Evolutionary conservation across 257 asterid genomes (phyloP).

Genomic region (Solanum appendiculatum): DNA sequence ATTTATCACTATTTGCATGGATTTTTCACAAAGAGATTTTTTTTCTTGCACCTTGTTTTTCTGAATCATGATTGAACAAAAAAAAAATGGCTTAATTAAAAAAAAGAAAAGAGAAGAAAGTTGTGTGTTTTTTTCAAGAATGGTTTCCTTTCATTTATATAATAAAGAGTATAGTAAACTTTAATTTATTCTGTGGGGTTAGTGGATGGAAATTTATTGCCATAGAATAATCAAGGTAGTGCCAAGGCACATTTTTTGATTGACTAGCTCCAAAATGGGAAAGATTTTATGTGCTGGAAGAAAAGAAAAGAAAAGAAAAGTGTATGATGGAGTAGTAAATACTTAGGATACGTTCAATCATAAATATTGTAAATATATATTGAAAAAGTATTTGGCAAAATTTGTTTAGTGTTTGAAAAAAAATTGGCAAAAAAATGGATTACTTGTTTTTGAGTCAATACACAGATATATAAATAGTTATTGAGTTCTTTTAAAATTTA

Average conservation of each 20-base stretch:
- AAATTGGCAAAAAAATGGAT: too few species aligned
- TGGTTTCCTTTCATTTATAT: background rate
- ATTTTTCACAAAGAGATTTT: slow-evolving; percentile 20
- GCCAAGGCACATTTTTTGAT: background rate
- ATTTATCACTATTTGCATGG: slow-evolving; percentile 19
- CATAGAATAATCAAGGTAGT: background rate
- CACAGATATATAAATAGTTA: too few species aligned
- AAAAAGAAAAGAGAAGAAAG: background rate
- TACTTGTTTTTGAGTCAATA: too few species aligned
- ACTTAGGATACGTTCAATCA: too few species aligned
- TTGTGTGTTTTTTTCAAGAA: background rate
- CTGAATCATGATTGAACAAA: slow-evolving; percentile 6
- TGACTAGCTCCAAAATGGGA: background rate
- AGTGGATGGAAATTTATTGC: background rate
- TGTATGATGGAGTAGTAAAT: too few species aligned
- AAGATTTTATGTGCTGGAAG: background rate
- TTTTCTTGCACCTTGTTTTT: background rate
- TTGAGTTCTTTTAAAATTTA: too few species aligned
- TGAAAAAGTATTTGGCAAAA: background rate
- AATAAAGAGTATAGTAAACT: background rate
- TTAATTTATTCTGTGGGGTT: slow-evolving; percentile 5
- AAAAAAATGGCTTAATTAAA: background rate
- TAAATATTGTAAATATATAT: too few species aligned
- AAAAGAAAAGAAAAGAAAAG: too few species aligned
- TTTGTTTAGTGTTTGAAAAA: too few species aligned